Evolutionary conservation across 257 asterid genomes (phyloP).

Genomic region (Fraxinus cuspidata): DNA sequence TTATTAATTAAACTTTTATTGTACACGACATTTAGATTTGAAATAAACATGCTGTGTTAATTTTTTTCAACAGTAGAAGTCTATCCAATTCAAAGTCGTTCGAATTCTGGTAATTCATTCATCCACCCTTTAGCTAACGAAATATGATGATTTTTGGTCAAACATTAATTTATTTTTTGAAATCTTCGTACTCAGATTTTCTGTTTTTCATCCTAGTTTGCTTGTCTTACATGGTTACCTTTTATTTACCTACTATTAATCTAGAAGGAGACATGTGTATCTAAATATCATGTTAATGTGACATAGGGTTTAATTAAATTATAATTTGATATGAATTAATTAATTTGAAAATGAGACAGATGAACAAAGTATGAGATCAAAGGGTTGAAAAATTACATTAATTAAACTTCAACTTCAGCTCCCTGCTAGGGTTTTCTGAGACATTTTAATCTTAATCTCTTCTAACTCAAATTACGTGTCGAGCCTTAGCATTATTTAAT

Average conservation of each 20-base stretch:
- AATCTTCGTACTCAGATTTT: not conserved
- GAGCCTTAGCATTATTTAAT: not conserved
- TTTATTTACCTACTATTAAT: conserved; percentile 18
- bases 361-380: not conserved
- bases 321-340: no score
- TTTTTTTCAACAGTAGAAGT: no score
- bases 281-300: not conserved
- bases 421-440: not conserved
- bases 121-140: conserved; percentile 41
- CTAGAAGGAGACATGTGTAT: conserved; percentile 19
- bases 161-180: conserved; percentile 23
- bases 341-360: not conserved
- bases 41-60: no score
- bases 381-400: not conserved
- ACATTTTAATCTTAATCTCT: not conserved
- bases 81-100: conserved; percentile 35
- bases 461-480: not conserved
- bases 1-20: no score
- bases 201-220: conserved; percentile 1
- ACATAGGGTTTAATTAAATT: no score
- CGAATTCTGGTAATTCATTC: conserved; percentile 37
- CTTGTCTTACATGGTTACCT: conserved; percentile 32
- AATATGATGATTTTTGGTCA: conserved; percentile 27
- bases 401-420: not conserved
- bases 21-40: not conserved